phyloP scores from a whole-genome alignment of 495 filamentous ascomycete species.

The Sphaerosporella brunnea region DNA sequence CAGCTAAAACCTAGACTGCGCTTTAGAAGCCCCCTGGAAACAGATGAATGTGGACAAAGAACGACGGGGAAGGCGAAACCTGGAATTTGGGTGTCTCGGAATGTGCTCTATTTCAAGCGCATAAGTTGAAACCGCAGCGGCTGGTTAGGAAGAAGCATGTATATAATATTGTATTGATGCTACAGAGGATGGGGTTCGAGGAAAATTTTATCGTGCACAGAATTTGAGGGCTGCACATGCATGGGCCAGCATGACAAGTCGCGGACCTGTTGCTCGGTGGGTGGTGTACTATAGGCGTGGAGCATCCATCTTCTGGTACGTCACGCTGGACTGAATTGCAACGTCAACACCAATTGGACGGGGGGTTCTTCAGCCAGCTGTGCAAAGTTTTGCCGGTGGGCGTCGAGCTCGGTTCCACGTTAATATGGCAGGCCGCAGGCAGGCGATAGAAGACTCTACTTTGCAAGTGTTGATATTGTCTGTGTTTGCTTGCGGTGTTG shows the following conservation, averaged over 20 bases:
- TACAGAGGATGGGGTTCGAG: background rate
- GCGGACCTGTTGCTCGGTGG: background rate
- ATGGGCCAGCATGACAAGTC: background rate
- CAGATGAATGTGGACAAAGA: too few relatives aligned
- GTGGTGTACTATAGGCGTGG: background rate
- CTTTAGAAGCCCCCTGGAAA: too few relatives aligned
- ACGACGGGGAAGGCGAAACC: too few relatives aligned
- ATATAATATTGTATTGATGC: too few relatives aligned
- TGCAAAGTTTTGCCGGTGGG: too few relatives aligned
- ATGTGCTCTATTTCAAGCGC: background rate
- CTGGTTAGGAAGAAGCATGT: background rate
- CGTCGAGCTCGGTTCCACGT: too few relatives aligned
- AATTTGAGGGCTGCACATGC: background rate
- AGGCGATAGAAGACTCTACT: too few relatives aligned
- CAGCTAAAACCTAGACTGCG: too few relatives aligned
- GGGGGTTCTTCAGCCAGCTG: too few relatives aligned
- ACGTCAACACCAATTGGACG: background rate
- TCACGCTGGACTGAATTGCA: background rate
- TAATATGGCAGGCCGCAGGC: too few relatives aligned
- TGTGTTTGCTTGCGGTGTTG: too few relatives aligned
- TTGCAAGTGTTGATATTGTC: too few relatives aligned
- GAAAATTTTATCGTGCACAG: background rate
- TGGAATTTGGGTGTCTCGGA: background rate
- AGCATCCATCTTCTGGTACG: background rate
- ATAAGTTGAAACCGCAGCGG: background rate